A percentile compares a stretch with the other conserved stretches of the same genome.
These are phyloP conservation scores for Stentor coeruleus DNA, from an alignment of 73 alveolate genomes.

Conservation along the genomic window DNA sequence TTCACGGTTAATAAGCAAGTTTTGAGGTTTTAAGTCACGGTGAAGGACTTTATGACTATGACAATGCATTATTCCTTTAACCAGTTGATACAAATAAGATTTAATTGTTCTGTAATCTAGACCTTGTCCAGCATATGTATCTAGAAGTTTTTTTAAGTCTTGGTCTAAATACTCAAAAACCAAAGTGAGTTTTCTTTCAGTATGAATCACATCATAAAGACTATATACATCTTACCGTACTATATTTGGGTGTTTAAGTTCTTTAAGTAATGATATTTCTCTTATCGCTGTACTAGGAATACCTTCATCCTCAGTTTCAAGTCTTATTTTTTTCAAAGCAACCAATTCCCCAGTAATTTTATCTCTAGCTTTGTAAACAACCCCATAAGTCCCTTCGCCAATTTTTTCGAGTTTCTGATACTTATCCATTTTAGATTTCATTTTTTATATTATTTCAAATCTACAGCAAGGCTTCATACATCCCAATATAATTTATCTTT, in stretches of 20 bases:
- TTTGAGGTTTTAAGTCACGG: slow-evolving; percentile 88
- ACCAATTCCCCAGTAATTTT: slow-evolving; percentile 74
- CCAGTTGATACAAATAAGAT: slow-evolving; percentile 58
- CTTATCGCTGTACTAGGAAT: slow-evolving; percentile 89
- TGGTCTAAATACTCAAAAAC: slow-evolving; percentile 71
- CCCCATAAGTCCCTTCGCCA: slow-evolving; percentile 92
- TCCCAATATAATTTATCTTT: too few species aligned
- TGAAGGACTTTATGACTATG: slow-evolving; percentile 89
- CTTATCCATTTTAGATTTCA: too few species aligned
- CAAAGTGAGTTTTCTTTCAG: slow-evolving; percentile 66
- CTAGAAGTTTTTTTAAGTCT: slow-evolving; percentile 72
- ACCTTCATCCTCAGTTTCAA: slow-evolving; percentile 90
- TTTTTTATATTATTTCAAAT: too few species aligned
- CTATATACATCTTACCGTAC: slow-evolving; percentile 64
- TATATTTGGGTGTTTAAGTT: slow-evolving; percentile 84
- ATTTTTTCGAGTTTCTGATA: slow-evolving; percentile 78
- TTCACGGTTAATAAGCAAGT: slow-evolving; percentile 66
- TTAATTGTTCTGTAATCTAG: slow-evolving; percentile 78
- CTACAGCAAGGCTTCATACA: too few species aligned
- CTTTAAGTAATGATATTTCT: slow-evolving; percentile 83
- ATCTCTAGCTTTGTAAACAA: slow-evolving; percentile 78
- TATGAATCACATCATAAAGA: slow-evolving; percentile 69
- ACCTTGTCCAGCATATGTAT: slow-evolving; percentile 51
- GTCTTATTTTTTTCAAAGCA: slow-evolving; percentile 77
- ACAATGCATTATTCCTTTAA: slow-evolving; percentile 71